Percentiles rank a stretch among this genome's conserved stretches.
Conservation (phyloP, 1,284 basidiomycete species). For the Phlebopus sp. region DNA sequence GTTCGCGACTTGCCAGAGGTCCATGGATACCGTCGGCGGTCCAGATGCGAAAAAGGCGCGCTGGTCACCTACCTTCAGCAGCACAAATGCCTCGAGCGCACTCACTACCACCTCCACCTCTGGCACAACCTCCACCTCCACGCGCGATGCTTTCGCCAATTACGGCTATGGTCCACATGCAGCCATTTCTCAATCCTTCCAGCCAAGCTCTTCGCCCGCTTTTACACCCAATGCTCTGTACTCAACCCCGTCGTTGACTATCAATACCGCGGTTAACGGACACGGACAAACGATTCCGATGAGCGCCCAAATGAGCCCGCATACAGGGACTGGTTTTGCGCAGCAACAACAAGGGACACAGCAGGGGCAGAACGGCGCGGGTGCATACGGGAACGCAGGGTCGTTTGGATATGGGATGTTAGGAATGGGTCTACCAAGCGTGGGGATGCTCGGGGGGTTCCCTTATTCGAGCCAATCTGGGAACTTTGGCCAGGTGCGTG, state of each 20-base stretch:
- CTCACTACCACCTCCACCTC: constrained; percentile 32
- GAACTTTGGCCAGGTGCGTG: constrained; percentile 60
- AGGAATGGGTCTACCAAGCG: constrained; percentile 68
- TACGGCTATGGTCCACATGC: constrained; percentile 80
- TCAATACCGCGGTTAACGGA: constrained; percentile 61
- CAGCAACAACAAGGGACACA: constrained; percentile 42
- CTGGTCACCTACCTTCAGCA: constrained; percentile 69
- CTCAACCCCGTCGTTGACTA: constrained; percentile 64
- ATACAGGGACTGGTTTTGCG: constrained; percentile 43
- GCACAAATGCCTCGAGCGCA: constrained; percentile 36
- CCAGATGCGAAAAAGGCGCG: constrained; percentile 84
- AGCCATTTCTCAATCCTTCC: constrained; percentile 50
- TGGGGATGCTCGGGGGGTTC: constrained; percentile 67
- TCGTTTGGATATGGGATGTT: constrained; percentile 67
- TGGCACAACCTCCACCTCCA: constrained; percentile 35
- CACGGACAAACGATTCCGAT: constrained; percentile 39
- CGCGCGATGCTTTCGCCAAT: constrained; percentile 73
- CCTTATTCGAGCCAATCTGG: constrained; percentile 69
- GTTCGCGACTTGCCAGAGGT: constrained; percentile 45
- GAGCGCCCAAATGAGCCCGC: constrained; percentile 63
- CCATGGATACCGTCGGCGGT: constrained; percentile 76
- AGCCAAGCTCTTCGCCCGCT: constrained; percentile 44
- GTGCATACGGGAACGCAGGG: constrained; percentile 49
- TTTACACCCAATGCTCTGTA: constrained; percentile 53
- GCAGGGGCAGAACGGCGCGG: constrained; percentile 39